phyloP scores from a whole-genome alignment of 371 early-diverging fungal genomes.

The Scutellospora calospora region DNA sequence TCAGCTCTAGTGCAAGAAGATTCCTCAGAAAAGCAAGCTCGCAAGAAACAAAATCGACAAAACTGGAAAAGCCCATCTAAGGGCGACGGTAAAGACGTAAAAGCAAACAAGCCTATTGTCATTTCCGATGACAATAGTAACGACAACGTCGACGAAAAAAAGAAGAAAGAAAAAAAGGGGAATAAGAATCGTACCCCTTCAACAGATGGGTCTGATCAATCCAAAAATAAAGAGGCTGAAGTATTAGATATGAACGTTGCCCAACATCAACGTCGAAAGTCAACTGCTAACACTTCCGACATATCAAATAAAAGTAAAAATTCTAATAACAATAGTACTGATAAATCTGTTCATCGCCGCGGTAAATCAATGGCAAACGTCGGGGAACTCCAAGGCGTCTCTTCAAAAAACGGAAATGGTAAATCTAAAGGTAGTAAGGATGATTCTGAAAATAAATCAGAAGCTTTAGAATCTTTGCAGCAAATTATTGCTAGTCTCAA shows the following conservation, averaged over 20 bases:
- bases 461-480: constrained; percentile 42
- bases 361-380: constrained; percentile 41
- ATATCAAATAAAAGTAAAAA: constrained; percentile 35
- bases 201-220: constrained; percentile 12
- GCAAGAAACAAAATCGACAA: constrained; percentile 40
- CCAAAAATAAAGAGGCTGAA: constrained; percentile 27
- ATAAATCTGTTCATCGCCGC: constrained; percentile 42
- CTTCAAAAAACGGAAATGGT: constrained; percentile 2
- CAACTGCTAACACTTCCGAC: constrained; percentile 34
- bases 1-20: constrained; percentile 11
- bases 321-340: constrained; percentile 7
- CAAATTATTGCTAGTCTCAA: constrained; percentile 44
- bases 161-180: constrained; percentile 45
- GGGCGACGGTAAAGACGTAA: constrained; percentile 16
- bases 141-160: constrained; percentile 35
- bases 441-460: constrained; percentile 42
- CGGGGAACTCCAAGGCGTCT: constrained; percentile 23
- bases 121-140: constrained; percentile 13
- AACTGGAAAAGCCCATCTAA: constrained; percentile 30
- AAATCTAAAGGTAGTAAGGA: constrained; percentile 40
- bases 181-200: constrained; percentile 27
- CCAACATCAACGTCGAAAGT: constrained; percentile 40
- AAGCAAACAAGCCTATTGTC: constrained; percentile 4
- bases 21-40: constrained; percentile 26
- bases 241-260: neutral